These are phyloP conservation scores for Neofusicoccum sp. DNA, from an alignment of 2,329 filamentous ascomycete genomes.

Conservation along the genomic window DNA sequence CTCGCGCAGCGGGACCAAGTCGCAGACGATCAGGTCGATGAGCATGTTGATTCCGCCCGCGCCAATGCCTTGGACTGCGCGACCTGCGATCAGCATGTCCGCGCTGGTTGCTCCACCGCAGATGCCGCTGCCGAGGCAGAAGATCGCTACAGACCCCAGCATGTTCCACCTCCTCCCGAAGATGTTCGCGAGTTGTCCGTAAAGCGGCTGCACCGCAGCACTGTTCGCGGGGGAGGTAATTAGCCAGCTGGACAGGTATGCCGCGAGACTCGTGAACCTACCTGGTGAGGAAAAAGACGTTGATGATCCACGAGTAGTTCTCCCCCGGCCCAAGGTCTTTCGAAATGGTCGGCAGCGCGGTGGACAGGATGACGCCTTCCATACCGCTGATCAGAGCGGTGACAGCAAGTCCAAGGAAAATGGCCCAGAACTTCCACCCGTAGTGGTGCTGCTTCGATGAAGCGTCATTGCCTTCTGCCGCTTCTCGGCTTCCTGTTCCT, in stretches of 20 bases:
- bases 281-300: conserved; percentile 32
- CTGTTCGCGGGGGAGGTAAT: background rate
- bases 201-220: conserved; percentile 50
- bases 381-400: conserved; percentile 35
- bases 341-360: conserved; percentile 42
- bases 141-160: conserved; percentile 43
- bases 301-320: conserved; percentile 37
- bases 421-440: conserved; percentile 25
- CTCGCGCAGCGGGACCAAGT: conserved; percentile 49
- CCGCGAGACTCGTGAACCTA: background rate
- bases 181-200: conserved; percentile 52
- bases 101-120: too few relatives aligned
- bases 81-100: too few relatives aligned
- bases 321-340: conserved; percentile 31
- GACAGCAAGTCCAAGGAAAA: conserved; percentile 29
- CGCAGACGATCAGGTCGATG: conserved; percentile 50
- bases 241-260: background rate
- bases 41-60: conserved; percentile 38
- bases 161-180: conserved; percentile 49
- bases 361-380: conserved; percentile 42
- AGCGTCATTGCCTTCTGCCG: background rate
- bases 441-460: background rate
- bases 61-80: too few relatives aligned
- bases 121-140: conserved; percentile 43
- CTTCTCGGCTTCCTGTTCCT: too few relatives aligned